A percentile compares a stretch with the other conserved stretches of the same genome.
Conservation (phyloP, 148 eudicot species). For the Rhododendron ovatum region DNA sequence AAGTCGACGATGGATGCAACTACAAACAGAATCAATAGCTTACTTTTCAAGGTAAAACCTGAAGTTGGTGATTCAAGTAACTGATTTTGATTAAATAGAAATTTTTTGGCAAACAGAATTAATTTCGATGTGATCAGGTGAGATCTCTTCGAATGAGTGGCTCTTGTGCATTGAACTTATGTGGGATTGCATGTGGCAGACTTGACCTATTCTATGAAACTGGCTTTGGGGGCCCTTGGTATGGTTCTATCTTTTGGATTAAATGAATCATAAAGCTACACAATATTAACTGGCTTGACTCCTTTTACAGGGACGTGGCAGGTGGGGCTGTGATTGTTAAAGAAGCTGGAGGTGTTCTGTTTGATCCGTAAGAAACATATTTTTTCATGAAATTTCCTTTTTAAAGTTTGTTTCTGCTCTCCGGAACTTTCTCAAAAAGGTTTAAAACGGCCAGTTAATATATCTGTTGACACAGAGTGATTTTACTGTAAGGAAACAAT, state of each 20-base stretch:
- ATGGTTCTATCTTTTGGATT: conserved; percentile 11
- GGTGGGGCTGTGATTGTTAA: conserved; percentile 78
- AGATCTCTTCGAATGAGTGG: conserved; percentile 86
- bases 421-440: neutral
- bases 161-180: conserved; percentile 84
- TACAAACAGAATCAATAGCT: conserved; percentile 67
- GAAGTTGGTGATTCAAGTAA: neutral
- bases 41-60: conserved; percentile 72
- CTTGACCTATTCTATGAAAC: conserved; percentile 62
- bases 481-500: neutral
- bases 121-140: conserved; percentile 50
- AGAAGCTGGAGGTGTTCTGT: conserved; percentile 86
- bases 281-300: neutral
- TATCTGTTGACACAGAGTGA: neutral
- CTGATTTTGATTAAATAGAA: neutral
- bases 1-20: conserved; percentile 59
- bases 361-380: conserved; percentile 54
- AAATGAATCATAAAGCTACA: neutral
- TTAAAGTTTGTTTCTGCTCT: neutral
- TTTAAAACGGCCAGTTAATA: no score
- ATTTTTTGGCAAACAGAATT: neutral
- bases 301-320: conserved; percentile 70
- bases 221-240: conserved; percentile 93
- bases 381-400: neutral
- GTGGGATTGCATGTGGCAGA: conserved; percentile 93